Base-by-base conservation (phyloP, 345 rosid species). In the Stellera chamaejasme region DNA sequence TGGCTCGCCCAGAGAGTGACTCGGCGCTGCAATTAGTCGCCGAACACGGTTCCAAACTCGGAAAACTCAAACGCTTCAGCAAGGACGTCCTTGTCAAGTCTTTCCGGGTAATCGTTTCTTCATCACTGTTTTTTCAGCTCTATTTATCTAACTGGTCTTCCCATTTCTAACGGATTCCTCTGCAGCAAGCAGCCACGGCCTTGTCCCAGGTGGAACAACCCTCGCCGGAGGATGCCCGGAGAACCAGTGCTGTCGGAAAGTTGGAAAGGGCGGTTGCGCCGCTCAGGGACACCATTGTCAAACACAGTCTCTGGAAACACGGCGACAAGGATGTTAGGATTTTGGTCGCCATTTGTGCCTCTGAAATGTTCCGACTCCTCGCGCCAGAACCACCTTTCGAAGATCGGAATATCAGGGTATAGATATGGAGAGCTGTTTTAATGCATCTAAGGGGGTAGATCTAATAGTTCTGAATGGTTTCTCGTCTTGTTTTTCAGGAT, bases 331-430 rank as follows among this genome's bases (percentile, higher is more conserved):
- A 84, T 58, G 76, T 86, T 48, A 82, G 76, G 48, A 85, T 92
- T 53, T 54, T 89, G 71, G 87, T 82, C 64, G 79, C 94, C 52
- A 79, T 82, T 15, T 86, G 95, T 65, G 79, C 82, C 54, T 61
- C 71, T 53, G 99, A 93, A 63, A 48, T 75, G 36, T 93, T 89
- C 51, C 78, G 97, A 56, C 74, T 93, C 63, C 59, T 82, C 58
- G 96, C 99, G 46, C 99, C 99, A 13, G 77, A 81, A 12, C 88
- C 74, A 13, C 96, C 97, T 53, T 86, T 93, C 53, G 89, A 77
- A 50, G 97, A 84, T 56, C 66, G 69, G 69, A 59, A 77, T 81
- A 85, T 88, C 15, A 75, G 73, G 79, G 98, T 88, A 73, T 59
- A n/a, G 6, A 54, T 4, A 52, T n/a, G 27, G 13, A 27, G 53